Percentiles rank a stretch among this genome's conserved stretches.
These are phyloP conservation scores for Salix purpurea DNA, from an alignment of 345 rosid genomes.

Conservation along the genomic window DNA sequence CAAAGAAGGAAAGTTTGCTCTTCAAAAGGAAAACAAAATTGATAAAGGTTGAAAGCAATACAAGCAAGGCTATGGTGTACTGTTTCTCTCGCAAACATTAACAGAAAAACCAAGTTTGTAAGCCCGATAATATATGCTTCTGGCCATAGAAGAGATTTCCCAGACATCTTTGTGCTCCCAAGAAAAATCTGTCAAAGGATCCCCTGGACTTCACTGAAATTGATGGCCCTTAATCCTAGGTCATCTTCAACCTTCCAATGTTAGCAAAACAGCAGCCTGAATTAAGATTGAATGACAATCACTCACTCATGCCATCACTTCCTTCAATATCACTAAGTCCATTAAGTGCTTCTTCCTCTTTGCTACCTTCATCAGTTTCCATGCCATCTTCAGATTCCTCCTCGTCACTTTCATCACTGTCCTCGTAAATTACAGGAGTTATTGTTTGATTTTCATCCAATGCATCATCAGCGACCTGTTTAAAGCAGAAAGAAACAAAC, in stretches of 20 bases:
- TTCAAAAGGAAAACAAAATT: background rate
- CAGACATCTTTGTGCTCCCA: background rate
- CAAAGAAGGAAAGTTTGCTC: background rate
- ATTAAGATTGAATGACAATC: background rate
- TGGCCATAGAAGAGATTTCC: background rate
- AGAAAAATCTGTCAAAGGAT: background rate
- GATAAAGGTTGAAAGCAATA: background rate
- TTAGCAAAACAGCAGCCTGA: background rate
- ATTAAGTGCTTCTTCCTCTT: constrained; percentile 34
- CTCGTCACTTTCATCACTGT: constrained; percentile 68
- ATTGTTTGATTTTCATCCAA: constrained; percentile 25
- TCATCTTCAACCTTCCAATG: background rate
- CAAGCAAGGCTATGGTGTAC: background rate
- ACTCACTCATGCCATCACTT: constrained; percentile 53
- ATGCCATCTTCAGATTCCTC: constrained; percentile 58
- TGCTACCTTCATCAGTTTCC: constrained; percentile 40
- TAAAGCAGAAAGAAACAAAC: background rate
- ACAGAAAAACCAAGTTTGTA: background rate
- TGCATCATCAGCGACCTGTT: constrained; percentile 52
- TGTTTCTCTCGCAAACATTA: background rate
- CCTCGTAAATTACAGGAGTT: constrained; percentile 31
- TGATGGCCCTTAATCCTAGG: background rate
- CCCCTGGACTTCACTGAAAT: background rate
- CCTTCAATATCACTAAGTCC: constrained; percentile 48
- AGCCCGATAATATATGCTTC: background rate